Conservation (phyloP, 331 rosid genomes). For the Quercus phellos region DNA sequence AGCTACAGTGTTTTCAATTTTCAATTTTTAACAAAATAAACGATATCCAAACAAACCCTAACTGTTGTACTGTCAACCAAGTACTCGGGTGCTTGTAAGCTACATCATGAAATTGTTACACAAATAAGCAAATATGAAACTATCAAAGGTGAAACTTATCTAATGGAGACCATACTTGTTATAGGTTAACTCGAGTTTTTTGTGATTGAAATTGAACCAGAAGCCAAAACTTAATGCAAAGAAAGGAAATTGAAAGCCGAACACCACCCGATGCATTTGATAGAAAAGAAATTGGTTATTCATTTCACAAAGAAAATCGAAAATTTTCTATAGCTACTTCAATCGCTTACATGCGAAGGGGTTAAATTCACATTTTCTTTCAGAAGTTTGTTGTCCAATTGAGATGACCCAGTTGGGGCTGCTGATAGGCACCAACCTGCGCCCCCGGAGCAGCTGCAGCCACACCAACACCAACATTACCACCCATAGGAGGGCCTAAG, state of each 20-base stretch:
- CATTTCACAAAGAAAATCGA: conserved; percentile 48
- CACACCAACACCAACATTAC: conserved; percentile 79
- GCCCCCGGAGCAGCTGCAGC: conserved; percentile 84
- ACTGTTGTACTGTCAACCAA: no score
- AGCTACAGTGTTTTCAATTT: no score
- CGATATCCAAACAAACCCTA: accelerated
- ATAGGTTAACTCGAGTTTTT: neutral
- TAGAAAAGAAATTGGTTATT: conserved; percentile 28
- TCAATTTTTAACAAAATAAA: no score
- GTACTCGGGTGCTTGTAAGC: no score
- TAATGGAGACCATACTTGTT: neutral
- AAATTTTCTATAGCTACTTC: conserved; percentile 54
- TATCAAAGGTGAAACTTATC: neutral
- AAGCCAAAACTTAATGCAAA: neutral
- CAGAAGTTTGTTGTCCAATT: conserved; percentile 91
- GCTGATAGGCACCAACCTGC: conserved; percentile 93
- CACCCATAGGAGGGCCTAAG: conserved; percentile 77
- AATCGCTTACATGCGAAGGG: conserved; percentile 52
- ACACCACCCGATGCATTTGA: conserved; percentile 44
- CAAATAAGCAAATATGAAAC: neutral
- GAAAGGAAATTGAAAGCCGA: conserved; percentile 23
- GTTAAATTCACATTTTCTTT: conserved; percentile 47
- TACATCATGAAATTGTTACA: no score
- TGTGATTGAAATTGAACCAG: neutral
- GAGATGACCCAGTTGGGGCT: conserved; percentile 75